Conservation (phyloP, 805 yeast genomes). For the Jamesozyma rosinii region DNA sequence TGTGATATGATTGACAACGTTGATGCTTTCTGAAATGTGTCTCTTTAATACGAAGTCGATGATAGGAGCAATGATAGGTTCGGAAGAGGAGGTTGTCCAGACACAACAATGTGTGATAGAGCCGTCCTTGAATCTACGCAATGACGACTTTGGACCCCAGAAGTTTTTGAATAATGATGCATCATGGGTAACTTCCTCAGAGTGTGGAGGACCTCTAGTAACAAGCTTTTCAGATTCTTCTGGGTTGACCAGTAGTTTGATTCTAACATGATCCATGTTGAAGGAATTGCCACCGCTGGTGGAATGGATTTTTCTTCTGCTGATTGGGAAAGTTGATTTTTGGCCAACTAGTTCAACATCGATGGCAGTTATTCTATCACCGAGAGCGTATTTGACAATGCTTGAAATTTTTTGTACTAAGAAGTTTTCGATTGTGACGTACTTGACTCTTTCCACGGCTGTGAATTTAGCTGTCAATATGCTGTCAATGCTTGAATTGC, state of each 20-base stretch:
- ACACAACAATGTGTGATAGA: conserved; percentile 82
- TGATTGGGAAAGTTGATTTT: conserved; percentile 27
- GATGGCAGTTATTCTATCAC: conserved; percentile 34
- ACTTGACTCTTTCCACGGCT: conserved; percentile 62
- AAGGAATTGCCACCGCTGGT: conserved; percentile 17
- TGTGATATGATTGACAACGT: conserved; percentile 29
- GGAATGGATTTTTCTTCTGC: conserved; percentile 44
- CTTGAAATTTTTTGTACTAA: conserved; percentile 52
- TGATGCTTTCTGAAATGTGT: conserved; percentile 45
- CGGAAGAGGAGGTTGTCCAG: conserved; percentile 54
- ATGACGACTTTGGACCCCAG: conserved; percentile 82
- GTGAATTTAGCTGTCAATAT: conserved; percentile 43
- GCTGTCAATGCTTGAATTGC: conserved; percentile 21
- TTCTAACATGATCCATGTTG: conserved; percentile 31
- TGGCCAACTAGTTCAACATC: conserved; percentile 30
- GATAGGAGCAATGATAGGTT: conserved; percentile 58
- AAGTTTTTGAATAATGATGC: conserved; percentile 65
- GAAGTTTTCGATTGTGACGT: conserved; percentile 59
- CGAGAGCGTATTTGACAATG: conserved; percentile 49
- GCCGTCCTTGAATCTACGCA: conserved; percentile 91
- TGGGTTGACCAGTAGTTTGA: conserved; percentile 65
- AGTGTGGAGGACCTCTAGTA: conserved; percentile 74
- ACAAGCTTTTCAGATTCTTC: conserved; percentile 71
- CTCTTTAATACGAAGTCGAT: conserved; percentile 51
- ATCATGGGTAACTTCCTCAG: conserved; percentile 42